Evolutionary conservation across 176 grass and related monocot species (phyloP).

Genomic region (Eragrostis curvula): DNA sequence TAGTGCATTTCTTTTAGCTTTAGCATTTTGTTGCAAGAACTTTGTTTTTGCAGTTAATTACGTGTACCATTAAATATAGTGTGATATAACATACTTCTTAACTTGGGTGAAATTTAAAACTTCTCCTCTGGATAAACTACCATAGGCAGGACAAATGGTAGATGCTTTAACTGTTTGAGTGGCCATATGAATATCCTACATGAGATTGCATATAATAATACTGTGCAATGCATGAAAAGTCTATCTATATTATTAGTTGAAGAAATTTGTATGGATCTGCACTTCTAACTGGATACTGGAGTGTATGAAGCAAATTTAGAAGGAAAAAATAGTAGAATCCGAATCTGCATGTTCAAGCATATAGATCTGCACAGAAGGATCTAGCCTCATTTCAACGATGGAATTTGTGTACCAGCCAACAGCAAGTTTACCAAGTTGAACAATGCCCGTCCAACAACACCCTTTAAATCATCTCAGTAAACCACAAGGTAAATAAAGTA

Average conservation of each 20-base stretch:
- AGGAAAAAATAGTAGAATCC: neutral
- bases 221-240: neutral
- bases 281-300: neutral
- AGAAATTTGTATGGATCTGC: neutral
- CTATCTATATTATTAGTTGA: neutral
- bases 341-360: neutral
- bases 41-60: too few species aligned
- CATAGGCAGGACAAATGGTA: neutral
- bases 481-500: constrained; percentile 1
- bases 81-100: too few species aligned
- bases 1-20: too few species aligned
- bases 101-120: too few species aligned
- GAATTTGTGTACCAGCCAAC: neutral
- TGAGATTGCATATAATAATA: neutral
- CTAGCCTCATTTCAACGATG: neutral
- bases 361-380: neutral
- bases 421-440: neutral
- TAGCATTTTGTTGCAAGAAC: too few species aligned
- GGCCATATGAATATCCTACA: neutral
- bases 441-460: neutral
- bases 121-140: too few species aligned
- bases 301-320: neutral
- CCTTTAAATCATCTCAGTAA: neutral
- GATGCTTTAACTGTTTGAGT: neutral
- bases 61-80: too few species aligned